Base-by-base conservation (phyloP, 2,329 filamentous ascomycete genomes). In the Dothiorella sarmentorum region DNA sequence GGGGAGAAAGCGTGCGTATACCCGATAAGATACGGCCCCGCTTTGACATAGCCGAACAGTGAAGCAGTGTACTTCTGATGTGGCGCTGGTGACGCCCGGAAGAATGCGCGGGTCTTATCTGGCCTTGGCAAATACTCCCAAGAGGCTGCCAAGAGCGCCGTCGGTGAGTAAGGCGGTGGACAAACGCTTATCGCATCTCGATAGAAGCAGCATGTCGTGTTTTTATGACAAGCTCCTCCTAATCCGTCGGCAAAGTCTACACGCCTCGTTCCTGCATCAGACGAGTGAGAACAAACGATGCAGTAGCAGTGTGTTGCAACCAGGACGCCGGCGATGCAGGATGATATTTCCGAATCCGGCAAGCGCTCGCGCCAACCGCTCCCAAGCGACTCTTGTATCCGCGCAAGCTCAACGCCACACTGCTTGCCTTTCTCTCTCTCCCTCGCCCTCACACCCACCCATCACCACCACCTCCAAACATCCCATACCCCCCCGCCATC, bases 41-140 rank as follows among this genome's bases (percentile, higher is more conserved):
- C 49, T 20, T 15, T 13, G 49, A 52, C 20, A 15, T 11, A 52
- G 49, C 49, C 49, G 49, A 49, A 20, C 9, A 2, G 26, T 18
- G 20, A 18, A 15, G 24, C 22, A n/a, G 13, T 13, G 4, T 3
- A 17, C 17, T 15, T 20, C 29, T 22, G 49, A 52, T 52, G 33
- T 15, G 49, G n/a, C 49, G 49, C 49, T 52, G 49, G 15, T 52
- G 49, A 52, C 49, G 49, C 49, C 49, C 49, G 49, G 33, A 5
- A 29, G 20, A 18, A 22, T 52, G 29, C 20, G 33, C 47, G 47
- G 20, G 47, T 33, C 7, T 52, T 52, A 52, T 52, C 31, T 18
- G 33, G 35, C 22, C 49, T 52, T 52, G 49, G 49, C 49, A 26
- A 35, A 15, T 18, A 11, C 13, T n/a, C 20, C 26, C 29, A 37